phyloP scores from a whole-genome alignment of 164 flowering plant species.

The Vitis cinerea region DNA sequence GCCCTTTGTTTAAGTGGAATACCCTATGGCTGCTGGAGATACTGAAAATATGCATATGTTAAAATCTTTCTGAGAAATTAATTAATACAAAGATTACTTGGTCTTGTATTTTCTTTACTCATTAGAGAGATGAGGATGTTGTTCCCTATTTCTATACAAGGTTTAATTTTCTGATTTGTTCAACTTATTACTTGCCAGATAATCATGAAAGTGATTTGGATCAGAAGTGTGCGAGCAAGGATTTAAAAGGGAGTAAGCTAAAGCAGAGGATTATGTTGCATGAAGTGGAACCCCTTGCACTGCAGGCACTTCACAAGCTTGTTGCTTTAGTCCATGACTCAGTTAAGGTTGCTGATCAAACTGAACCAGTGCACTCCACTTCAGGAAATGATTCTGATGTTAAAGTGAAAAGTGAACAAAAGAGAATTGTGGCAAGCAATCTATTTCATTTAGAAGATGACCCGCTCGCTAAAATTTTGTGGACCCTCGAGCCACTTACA shows the following conservation, averaged over 20 bases:
- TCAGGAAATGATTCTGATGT: constrained; percentile 22
- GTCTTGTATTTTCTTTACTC: neutral
- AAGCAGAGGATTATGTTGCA: constrained; percentile 28
- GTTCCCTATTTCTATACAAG: neutral
- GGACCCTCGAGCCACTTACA: constrained; percentile 53
- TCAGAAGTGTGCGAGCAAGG: constrained; percentile 12
- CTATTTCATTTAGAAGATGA: constrained; percentile 57
- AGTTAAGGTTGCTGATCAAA: constrained; percentile 36
- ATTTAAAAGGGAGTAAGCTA: constrained; percentile 22
- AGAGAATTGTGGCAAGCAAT: constrained; percentile 20
- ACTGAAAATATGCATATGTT: no score
- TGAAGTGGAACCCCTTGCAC: constrained; percentile 54
- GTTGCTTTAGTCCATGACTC: constrained; percentile 76
- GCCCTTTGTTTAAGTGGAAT: neutral
- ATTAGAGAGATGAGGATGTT: neutral
- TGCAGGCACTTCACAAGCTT: constrained; percentile 69
- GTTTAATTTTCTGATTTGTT: neutral
- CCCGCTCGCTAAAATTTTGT: constrained; percentile 64
- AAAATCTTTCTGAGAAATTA: neutral
- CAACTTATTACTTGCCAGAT: constrained; percentile 19
- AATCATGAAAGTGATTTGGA: constrained; percentile 9
- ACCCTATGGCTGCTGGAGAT: neutral
- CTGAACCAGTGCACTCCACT: constrained; percentile 26
- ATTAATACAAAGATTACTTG: neutral
- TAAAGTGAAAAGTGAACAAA: constrained; percentile 18